Conservation (phyloP, 371 early-diverging fungal species). For the Entomophthora muscae region DNA sequence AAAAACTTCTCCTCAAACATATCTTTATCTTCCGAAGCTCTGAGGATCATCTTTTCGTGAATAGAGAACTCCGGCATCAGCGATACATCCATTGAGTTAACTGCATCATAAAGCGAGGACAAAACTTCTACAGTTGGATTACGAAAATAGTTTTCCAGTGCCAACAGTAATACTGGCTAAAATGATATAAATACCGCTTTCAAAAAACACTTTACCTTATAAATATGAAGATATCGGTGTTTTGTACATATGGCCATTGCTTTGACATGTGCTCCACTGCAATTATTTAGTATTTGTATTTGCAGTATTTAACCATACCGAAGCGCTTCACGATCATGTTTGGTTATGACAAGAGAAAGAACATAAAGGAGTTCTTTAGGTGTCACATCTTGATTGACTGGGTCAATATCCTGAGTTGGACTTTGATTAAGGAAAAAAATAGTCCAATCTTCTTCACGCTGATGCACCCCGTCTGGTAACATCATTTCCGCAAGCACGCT, state of each 20-base stretch:
- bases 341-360: conserved; percentile 74
- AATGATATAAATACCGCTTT: background rate
- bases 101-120: conserved; percentile 54
- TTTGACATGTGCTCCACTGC: conserved; percentile 78
- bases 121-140: conserved; percentile 55
- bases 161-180: conserved; percentile 70
- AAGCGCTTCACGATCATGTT: conserved; percentile 64
- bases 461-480: conserved; percentile 90
- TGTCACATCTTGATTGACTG: background rate
- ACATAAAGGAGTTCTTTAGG: conserved; percentile 45
- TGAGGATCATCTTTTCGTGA: conserved; percentile 53
- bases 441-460: conserved; percentile 87
- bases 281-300: no score
- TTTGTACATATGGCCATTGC: conserved; percentile 86
- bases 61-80: conserved; percentile 59
- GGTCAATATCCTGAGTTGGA: conserved; percentile 23
- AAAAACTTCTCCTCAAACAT: conserved; percentile 73
- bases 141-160: conserved; percentile 79
- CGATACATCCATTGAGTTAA: conserved; percentile 73
- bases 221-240: conserved; percentile 78
- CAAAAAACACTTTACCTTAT: conserved; percentile 66
- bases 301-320: conserved; percentile 23
- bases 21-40: conserved; percentile 58
- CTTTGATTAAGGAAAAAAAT: conserved; percentile 71
- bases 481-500: conserved; percentile 81